Percentiles rank a stretch among this genome's conserved stretches.
These are phyloP conservation scores for Clavulina sp. DNA, from an alignment of 768 basidiomycete species.

Conservation along the genomic window DNA sequence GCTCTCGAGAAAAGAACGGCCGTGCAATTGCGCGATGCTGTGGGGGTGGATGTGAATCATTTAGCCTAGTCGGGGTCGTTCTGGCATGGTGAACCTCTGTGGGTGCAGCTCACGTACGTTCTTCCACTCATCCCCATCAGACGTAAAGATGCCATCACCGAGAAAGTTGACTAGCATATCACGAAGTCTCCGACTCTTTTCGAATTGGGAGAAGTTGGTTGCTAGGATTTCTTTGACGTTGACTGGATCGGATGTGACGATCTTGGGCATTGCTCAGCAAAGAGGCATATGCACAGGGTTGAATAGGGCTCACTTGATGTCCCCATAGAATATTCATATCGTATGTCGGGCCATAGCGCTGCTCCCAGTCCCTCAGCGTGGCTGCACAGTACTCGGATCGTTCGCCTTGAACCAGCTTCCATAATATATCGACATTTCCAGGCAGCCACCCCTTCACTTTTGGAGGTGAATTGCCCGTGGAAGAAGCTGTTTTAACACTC, in stretches of 20 bases:
- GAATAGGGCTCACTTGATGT: constrained; percentile 35
- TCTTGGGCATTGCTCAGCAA: background rate
- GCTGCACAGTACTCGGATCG: constrained; percentile 43
- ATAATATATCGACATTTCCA: constrained; percentile 52
- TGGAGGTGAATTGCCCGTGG: constrained; percentile 31
- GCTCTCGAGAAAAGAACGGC: constrained; percentile 59
- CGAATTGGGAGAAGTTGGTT: constrained; percentile 49
- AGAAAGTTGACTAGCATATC: constrained; percentile 19
- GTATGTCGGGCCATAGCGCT: constrained; percentile 54
- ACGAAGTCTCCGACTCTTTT: constrained; percentile 32
- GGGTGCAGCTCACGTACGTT: background rate
- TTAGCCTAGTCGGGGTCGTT: background rate
- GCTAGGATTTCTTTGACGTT: constrained; percentile 47
- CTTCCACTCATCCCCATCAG: constrained; percentile 40
- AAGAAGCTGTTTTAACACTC: background rate
- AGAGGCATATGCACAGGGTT: background rate
- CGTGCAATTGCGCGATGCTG: constrained; percentile 51
- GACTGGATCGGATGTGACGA: constrained; percentile 17
- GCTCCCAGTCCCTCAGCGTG: constrained; percentile 45
- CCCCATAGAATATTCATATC: constrained; percentile 53
- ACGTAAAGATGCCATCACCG: constrained; percentile 63
- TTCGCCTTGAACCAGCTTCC: constrained; percentile 37
- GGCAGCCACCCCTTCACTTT: constrained; percentile 53
- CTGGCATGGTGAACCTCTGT: no score
- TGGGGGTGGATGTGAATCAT: background rate